Evolutionary conservation across 1,139 yeast species (phyloP), one percentile per base, ranked within the genome.

Genomic region (Lodderomyces parapsilosis): DNA sequence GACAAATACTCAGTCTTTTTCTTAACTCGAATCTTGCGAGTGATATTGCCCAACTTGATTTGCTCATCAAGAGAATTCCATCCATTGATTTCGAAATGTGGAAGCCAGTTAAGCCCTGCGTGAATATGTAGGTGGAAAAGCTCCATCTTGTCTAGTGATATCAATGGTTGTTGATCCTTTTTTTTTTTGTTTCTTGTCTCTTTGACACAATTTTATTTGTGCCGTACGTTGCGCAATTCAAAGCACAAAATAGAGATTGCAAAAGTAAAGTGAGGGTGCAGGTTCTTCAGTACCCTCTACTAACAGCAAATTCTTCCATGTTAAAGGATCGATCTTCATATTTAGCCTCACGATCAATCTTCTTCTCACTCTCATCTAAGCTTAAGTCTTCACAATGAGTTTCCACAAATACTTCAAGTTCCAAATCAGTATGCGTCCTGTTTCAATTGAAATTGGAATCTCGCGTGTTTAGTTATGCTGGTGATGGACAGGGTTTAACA

Each of bases 51-150:
- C 10, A 23, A 20, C 9, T 36, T 13, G 6, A 40, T n/a, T 20
- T 40, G 39, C 13, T 36, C 31, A 10, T 40, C 40, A 14, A 40
- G 15, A 10, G 34, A 25, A 6, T 40, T 40, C 17, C 9, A 27
- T 25, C 43, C 43, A 10, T 36, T 14, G 24, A 40, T 15, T 36
- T 24, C 27, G 11, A 40, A 41, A 19, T 41, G 41, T 8, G 42
- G 41, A 4, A 31, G 11, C 30, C 35, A 41, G 11, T 41, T 41
- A n/a, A 6, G 19, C 4, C 28, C 28, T 9, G 38, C 25, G 19
- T 41, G 42, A 22, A 41, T 17, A 24, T 41, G 43, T 14, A 39
- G 13, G 18, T 39, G 42, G 6, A 38, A 24, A 15, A 41, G 31
- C 14, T 25, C 22, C 43, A 41, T 41, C n/a, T n/a, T 9, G n/a